Percentiles rank a stretch among this genome's conserved stretches.
These are phyloP conservation scores for Dillenia turbinata DNA, from an alignment of 164 flowering plant species.

Conservation along the genomic window DNA sequence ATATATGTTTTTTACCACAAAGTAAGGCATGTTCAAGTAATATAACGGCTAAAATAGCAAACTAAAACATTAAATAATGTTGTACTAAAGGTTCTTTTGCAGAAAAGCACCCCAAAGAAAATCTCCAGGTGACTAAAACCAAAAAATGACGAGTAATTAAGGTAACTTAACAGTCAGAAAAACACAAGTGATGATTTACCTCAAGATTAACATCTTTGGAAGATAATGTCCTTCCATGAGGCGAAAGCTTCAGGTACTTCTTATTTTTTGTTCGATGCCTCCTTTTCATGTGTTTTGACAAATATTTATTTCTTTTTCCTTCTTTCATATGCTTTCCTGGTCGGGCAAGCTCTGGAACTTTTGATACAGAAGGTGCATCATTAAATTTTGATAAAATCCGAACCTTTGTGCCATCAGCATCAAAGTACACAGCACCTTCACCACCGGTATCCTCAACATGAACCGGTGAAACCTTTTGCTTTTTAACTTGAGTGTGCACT, in stretches of 20 bases:
- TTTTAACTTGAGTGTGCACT: constrained; percentile 29
- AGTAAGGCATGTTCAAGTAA: no score
- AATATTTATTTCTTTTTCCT: constrained; percentile 30
- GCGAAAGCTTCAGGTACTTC: constrained; percentile 30
- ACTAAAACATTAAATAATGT: no score
- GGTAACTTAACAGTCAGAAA: background rate
- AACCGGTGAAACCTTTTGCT: constrained; percentile 19
- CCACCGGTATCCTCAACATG: constrained; percentile 28
- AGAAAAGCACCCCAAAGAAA: no score
- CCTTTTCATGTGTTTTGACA: constrained; percentile 32
- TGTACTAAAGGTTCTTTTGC: no score
- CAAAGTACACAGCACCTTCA: constrained; percentile 70
- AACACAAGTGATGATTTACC: constrained; percentile 30
- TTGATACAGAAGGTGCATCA: constrained; percentile 23
- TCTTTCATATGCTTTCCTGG: constrained; percentile 25
- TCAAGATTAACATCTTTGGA: constrained; percentile 22
- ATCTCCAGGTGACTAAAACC: no score
- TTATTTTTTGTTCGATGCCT: constrained; percentile 25
- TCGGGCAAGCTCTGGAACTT: constrained; percentile 23
- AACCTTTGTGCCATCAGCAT: constrained; percentile 74
- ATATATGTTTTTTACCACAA: no score
- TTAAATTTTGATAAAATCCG: constrained; percentile 64
- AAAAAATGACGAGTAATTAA: background rate
- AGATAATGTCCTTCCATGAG: constrained; percentile 28
- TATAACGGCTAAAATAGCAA: no score